Evolutionary conservation across 352 stramenopile species (phyloP).

Genomic region (Blastocystis sp.): DNA sequence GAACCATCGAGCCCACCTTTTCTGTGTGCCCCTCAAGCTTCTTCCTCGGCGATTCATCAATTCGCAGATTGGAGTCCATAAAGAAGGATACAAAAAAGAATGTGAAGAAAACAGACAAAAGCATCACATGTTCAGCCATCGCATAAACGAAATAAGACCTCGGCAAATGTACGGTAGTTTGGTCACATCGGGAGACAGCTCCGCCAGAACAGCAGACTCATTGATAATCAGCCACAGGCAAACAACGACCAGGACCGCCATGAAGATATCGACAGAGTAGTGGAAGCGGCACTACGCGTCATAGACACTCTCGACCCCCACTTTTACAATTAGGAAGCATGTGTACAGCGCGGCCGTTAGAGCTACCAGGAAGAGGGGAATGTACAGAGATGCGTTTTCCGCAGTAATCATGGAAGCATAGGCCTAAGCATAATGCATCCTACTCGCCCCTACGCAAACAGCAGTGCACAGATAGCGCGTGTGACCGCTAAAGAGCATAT

Average conservation of each 20-base stretch:
- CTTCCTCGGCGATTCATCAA: not conserved
- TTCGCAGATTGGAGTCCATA: not conserved
- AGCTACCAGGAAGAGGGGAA: constrained; percentile 35
- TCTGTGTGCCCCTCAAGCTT: not conserved
- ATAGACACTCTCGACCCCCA: not conserved
- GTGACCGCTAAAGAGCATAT: constrained; percentile 63
- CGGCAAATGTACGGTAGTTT: constrained; percentile 16
- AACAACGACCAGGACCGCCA: constrained; percentile 52
- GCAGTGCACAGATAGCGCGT: constrained; percentile 37
- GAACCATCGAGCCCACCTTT: not conserved
- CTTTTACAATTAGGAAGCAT: constrained; percentile 33
- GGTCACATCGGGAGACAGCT: not conserved
- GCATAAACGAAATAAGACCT: constrained; percentile 37
- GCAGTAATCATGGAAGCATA: constrained; percentile 3
- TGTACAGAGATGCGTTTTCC: constrained; percentile 1
- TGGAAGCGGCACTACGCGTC: constrained; percentile 54
- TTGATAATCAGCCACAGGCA: constrained; percentile 49
- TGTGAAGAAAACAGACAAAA: not conserved
- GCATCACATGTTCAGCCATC: constrained; percentile 24
- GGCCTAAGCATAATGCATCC: not conserved
- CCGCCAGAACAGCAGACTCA: constrained; percentile 27
- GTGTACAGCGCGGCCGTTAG: not conserved
- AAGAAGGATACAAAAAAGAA: not conserved
- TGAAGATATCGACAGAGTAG: constrained; percentile 61
- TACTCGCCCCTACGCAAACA: constrained; percentile 17